These are phyloP conservation scores for Cryptococcus floricola DNA, from an alignment of 1,284 basidiomycete genomes.

Conservation along the genomic window DNA sequence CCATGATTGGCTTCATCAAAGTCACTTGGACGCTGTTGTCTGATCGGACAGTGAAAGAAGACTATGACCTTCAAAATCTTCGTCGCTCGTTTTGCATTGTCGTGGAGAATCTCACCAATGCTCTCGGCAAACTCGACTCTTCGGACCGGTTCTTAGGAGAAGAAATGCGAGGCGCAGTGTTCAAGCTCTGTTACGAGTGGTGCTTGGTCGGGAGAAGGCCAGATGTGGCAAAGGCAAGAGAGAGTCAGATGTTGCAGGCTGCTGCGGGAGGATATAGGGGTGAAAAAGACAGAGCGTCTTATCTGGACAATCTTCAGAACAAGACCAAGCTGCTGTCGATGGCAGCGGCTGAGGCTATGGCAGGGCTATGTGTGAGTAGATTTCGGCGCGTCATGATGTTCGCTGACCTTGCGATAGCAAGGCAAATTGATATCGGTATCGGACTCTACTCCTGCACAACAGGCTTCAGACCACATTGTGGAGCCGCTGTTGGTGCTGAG, in stretches of 20 bases:
- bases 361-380: conserved; percentile 74
- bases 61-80: conserved; percentile 73
- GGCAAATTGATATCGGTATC: conserved; percentile 38
- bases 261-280: conserved; percentile 56
- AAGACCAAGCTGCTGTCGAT: conserved; percentile 70
- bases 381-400: not conserved
- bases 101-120: conserved; percentile 79
- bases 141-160: conserved; percentile 72
- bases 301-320: conserved; percentile 58
- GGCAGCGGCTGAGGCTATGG: conserved; percentile 74
- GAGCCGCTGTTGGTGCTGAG: conserved; percentile 49
- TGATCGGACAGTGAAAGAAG: conserved; percentile 66
- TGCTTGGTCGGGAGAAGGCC: conserved; percentile 77
- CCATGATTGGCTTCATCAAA: conserved; percentile 79
- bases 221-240: conserved; percentile 67
- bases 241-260: conserved; percentile 69
- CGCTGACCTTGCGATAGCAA: conserved; percentile 21
- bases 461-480: conserved; percentile 40
- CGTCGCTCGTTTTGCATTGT: conserved; percentile 87
- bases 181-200: conserved; percentile 89
- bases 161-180: conserved; percentile 73
- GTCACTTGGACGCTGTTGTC: conserved; percentile 75
- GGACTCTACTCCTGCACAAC: conserved; percentile 37
- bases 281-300: conserved; percentile 59
- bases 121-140: conserved; percentile 64